Evolutionary conservation across 1,284 basidiomycete species (phyloP).

Genomic region (Puccinia novopanici): DNA sequence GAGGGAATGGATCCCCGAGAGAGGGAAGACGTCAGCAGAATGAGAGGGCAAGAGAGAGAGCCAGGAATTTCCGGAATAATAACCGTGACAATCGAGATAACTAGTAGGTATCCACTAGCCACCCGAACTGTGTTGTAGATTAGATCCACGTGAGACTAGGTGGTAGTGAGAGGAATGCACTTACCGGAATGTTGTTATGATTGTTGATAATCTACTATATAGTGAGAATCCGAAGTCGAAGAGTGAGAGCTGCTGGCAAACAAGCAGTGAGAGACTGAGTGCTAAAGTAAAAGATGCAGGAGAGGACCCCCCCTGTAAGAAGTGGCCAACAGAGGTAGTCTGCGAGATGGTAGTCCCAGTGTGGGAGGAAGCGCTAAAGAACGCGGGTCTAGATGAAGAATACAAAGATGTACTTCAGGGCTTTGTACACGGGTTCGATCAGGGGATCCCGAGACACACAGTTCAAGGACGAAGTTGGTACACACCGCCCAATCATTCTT

Average conservation of each 20-base stretch:
- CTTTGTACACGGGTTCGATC: slow-evolving; percentile 1
- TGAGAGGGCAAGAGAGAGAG: background rate
- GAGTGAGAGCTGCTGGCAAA: background rate
- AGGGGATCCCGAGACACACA: background rate
- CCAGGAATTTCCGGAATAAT: background rate
- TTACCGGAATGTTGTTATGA: too few relatives aligned
- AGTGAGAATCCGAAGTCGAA: background rate
- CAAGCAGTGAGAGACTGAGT: background rate
- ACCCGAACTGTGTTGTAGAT: too few relatives aligned
- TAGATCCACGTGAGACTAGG: too few relatives aligned
- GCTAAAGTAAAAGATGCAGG: too few relatives aligned
- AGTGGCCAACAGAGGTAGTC: background rate
- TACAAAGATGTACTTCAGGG: background rate
- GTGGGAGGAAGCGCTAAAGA: background rate
- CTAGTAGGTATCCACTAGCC: background rate
- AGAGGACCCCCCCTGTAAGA: too few relatives aligned
- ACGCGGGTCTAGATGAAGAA: background rate
- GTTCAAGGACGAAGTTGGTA: background rate
- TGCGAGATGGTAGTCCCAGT: slow-evolving; percentile 14
- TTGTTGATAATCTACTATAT: too few relatives aligned
- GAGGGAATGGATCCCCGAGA: background rate
- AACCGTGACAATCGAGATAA: background rate
- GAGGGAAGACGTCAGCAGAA: background rate
- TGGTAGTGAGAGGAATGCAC: too few relatives aligned
- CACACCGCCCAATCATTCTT: background rate